A percentile compares a stretch with the other conserved stretches of the same genome.
Evolutionary conservation across 805 yeast species (phyloP).

Genomic region (Ogataea kodamae): DNA sequence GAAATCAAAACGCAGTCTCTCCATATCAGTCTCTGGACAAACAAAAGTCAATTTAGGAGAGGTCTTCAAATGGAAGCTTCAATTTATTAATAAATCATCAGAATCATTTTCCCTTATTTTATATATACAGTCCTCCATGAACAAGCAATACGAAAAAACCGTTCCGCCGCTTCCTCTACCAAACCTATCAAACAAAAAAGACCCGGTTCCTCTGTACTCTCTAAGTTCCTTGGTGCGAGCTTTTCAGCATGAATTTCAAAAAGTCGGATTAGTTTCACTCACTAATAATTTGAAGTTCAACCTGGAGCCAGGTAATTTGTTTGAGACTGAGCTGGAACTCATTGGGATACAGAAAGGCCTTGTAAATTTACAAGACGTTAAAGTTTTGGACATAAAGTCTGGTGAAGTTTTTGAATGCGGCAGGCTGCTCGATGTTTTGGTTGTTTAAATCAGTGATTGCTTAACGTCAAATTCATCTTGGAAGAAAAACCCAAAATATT

Average conservation of each 20-base stretch:
- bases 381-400: slow-evolving; percentile 55
- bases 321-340: slow-evolving; percentile 58
- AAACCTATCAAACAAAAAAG: slow-evolving; percentile 16
- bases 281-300: slow-evolving; percentile 62
- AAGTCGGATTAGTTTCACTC: slow-evolving; percentile 58
- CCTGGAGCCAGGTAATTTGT: slow-evolving; percentile 57
- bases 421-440: slow-evolving; percentile 63
- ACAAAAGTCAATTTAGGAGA: slow-evolving; percentile 59
- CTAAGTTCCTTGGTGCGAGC: slow-evolving; percentile 27
- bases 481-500: slow-evolving; percentile 30
- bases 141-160: slow-evolving; percentile 35
- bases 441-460: slow-evolving; percentile 32
- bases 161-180: slow-evolving; percentile 36
- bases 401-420: slow-evolving; percentile 75
- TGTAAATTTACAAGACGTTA: slow-evolving; percentile 60
- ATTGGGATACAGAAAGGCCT: slow-evolving; percentile 65
- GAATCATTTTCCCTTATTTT: slow-evolving; percentile 50
- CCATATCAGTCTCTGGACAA: slow-evolving; percentile 59
- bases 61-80: slow-evolving; percentile 58
- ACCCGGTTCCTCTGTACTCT: slow-evolving; percentile 30
- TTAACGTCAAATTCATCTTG: slow-evolving; percentile 25
- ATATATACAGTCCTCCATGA: slow-evolving; percentile 37
- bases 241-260: slow-evolving; percentile 37
- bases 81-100: slow-evolving; percentile 59
- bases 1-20: slow-evolving; percentile 32